Evolutionary conservation across 768 basidiomycete genomes (phyloP).

Genomic region (Chlorophyllum brunneum): DNA sequence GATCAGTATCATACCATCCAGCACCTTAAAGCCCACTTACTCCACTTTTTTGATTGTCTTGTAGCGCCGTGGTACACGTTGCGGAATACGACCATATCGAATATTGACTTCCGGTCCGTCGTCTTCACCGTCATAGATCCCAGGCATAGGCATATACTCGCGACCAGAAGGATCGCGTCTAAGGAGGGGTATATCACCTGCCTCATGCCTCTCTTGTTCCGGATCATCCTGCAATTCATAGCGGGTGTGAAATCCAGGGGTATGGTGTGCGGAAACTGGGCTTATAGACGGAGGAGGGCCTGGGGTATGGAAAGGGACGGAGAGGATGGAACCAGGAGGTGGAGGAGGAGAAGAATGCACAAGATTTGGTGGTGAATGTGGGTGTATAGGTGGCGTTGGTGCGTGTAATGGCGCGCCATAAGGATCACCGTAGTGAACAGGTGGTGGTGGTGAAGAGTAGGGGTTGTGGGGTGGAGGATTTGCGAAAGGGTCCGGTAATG

Average conservation of each 20-base stretch:
- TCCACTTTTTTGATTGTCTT: slow-evolving; percentile 94
- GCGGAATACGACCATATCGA: slow-evolving; percentile 87
- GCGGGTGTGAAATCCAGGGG: slow-evolving; percentile 15
- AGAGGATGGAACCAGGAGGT: slow-evolving; percentile 11
- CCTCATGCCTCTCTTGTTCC: slow-evolving; percentile 42
- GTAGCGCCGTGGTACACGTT: slow-evolving; percentile 82
- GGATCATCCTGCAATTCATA: slow-evolving; percentile 42
- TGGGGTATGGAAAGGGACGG: slow-evolving; percentile 12
- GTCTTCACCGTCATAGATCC: slow-evolving; percentile 38
- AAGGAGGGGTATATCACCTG: slow-evolving; percentile 68
- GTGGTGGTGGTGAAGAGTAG: slow-evolving; percentile 17
- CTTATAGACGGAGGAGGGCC: slow-evolving; percentile 13
- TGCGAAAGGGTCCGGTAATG: slow-evolving; percentile 33
- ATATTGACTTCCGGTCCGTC: slow-evolving; percentile 49
- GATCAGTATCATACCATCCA: background rate
- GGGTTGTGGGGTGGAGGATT: slow-evolving; percentile 28
- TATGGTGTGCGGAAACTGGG: slow-evolving; percentile 6
- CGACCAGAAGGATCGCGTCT: slow-evolving; percentile 36
- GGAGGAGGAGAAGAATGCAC: slow-evolving; percentile 13
- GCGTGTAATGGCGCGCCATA: slow-evolving; percentile 13
- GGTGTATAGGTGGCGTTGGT: slow-evolving; percentile 20
- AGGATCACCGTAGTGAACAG: slow-evolving; percentile 20
- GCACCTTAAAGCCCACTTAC: slow-evolving; percentile 35
- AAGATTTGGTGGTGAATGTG: slow-evolving; percentile 18
- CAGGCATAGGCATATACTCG: slow-evolving; percentile 32